Evolutionary conservation across 805 yeast species (phyloP).

Genomic region (Candida argentea): DNA sequence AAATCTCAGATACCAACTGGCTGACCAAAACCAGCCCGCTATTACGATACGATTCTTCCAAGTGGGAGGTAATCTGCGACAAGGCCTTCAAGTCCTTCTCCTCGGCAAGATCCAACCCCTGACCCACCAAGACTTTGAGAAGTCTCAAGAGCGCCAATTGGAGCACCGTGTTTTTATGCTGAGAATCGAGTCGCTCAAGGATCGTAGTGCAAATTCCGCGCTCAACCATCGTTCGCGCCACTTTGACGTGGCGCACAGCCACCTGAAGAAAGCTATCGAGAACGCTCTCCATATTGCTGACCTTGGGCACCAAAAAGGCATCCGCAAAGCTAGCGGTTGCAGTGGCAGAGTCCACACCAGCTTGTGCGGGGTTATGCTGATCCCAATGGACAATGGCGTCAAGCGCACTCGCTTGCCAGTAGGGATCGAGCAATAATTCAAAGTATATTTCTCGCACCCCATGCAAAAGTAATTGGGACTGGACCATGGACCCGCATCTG

Average conservation of each 20-base stretch:
- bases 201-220: slow-evolving; percentile 19
- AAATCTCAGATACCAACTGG: no score
- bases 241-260: slow-evolving; percentile 10
- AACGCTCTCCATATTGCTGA: slow-evolving; percentile 33
- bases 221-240: slow-evolving; percentile 16
- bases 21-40: no score
- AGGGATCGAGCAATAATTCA: slow-evolving; percentile 36
- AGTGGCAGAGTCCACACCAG: slow-evolving; percentile 13
- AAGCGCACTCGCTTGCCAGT: slow-evolving; percentile 49
- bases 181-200: slow-evolving; percentile 16
- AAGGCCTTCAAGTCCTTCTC: slow-evolving; percentile 5
- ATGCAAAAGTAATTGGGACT: slow-evolving; percentile 24
- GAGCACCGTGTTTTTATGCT: slow-evolving; percentile 25
- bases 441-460: slow-evolving; percentile 31
- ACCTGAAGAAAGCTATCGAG: slow-evolving; percentile 31
- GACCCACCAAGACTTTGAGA: slow-evolving; percentile 7
- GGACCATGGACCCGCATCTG: slow-evolving; percentile 30
- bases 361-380: slow-evolving; percentile 16
- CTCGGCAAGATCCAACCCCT: no score
- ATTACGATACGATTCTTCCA: no score
- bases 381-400: slow-evolving; percentile 38
- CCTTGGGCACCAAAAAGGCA: slow-evolving; percentile 31
- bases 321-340: slow-evolving; percentile 22
- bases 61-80: slow-evolving; percentile 1
- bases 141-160: slow-evolving; percentile 26